Evolutionary conservation across 1,284 basidiomycete species (phyloP).

Genomic region (Ceratobasidium sp.): DNA sequence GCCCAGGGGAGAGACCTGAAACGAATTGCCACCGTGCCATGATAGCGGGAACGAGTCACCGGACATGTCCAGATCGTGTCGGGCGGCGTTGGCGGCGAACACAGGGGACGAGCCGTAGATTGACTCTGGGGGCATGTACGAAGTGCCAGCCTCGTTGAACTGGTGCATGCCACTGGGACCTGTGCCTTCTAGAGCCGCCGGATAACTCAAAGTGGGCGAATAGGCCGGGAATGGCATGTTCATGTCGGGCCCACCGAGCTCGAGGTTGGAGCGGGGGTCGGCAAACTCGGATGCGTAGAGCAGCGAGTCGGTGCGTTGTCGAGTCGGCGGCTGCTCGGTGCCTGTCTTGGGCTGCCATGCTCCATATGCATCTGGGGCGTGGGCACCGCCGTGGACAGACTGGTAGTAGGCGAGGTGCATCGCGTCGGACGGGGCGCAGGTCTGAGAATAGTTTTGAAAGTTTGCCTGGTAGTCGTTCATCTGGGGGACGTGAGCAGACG

Average conservation of each 20-base stretch:
- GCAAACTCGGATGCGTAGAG: constrained; percentile 37
- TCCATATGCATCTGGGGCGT: background rate
- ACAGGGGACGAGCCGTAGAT: constrained; percentile 32
- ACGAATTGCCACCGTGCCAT: constrained; percentile 13
- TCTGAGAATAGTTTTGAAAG: constrained; percentile 36
- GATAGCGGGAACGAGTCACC: constrained; percentile 20
- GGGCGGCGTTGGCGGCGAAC: constrained; percentile 13
- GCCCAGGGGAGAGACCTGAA: constrained; percentile 25
- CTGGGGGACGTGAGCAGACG: constrained; percentile 1
- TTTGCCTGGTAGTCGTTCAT: constrained; percentile 44
- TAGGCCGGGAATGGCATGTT: constrained; percentile 30
- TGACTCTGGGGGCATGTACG: constrained; percentile 12
- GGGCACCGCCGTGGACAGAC: background rate
- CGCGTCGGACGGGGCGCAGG: constrained; percentile 22
- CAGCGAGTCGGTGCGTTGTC: background rate
- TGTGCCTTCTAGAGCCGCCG: constrained; percentile 10
- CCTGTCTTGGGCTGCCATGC: constrained; percentile 12
- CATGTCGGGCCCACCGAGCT: constrained; percentile 15
- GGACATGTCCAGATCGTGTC: background rate
- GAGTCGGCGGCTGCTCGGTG: constrained; percentile 5
- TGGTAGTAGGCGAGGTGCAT: constrained; percentile 41
- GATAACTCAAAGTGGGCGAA: constrained; percentile 33
- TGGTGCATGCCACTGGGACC: background rate
- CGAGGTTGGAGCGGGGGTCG: constrained; percentile 40
- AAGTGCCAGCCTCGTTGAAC: constrained; percentile 32